Evolutionary conservation across 179 eudicot genomes (phyloP), one percentile per base, ranked within the genome.

Genomic region (Beta lomatogona): DNA sequence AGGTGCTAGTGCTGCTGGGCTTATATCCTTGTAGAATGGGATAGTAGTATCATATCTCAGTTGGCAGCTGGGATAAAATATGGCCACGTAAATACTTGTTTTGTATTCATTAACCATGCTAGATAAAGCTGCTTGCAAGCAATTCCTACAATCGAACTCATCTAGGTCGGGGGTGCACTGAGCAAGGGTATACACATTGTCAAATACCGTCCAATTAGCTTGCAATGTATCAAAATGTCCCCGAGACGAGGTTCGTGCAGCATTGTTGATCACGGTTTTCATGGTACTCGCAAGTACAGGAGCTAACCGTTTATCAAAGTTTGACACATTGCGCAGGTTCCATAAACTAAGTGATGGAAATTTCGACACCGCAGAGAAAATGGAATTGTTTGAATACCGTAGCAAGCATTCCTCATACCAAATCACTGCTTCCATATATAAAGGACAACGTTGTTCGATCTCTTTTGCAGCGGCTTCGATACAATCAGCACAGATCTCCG

Each of bases 341-440:
- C 54, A 45, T 0, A 4, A 4, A 28, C 5, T 3, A 3, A 8
- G 21, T 3, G 9, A 22, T 8, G 28, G 55, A 54, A 0, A 2
- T 5, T 21, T 60, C 52, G 75, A 64, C 9, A 25, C 9, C 5
- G 12, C 12, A 14, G 82, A 82, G 71, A 82, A 81, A 18, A 85
- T 78, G 19, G 68, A 41, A 41, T 80, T 80, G 75, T 85, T 69
- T 45, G 87, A 59, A 79, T 78, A 85, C n/a, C 85, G 77, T 21
- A 85, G 45, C 79, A 65, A 77, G 72, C 86, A 81, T 28, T 80
- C 80, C n/a, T 63, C 6, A 59, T 80, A 84, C 86, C 86, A 68
- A 71, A 61, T 53, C 10, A 71, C 22, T 19, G 81, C 83, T 64
- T 80, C 83, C 1, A 36, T 15, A 22, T 2, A 5, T 16, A 50